phyloP scores from a whole-genome alignment of 2,329 filamentous ascomycete genomes.

The Botrytis aclada region DNA sequence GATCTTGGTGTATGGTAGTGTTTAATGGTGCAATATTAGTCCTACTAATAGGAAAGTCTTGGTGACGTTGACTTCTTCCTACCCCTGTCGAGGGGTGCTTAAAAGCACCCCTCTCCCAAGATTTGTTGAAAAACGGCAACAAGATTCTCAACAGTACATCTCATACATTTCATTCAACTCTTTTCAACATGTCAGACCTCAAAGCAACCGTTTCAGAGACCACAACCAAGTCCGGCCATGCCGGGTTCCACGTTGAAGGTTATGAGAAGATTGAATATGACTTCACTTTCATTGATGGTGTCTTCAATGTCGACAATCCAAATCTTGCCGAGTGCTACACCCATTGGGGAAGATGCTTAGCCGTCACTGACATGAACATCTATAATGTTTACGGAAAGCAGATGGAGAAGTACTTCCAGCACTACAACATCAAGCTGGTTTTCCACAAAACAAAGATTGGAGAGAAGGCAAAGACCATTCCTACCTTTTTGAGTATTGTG shows the following conservation, averaged over 20 bases:
- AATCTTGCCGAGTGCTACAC: conserved; percentile 64
- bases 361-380: conserved; percentile 70
- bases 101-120: background rate
- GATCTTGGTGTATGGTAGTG: conserved; percentile 3
- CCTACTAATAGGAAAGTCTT: conserved; percentile 6
- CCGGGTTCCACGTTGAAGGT: conserved; percentile 66
- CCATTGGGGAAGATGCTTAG: conserved; percentile 62
- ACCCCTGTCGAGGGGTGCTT: background rate
- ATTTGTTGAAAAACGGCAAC: background rate
- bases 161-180: background rate
- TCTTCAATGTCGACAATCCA: conserved; percentile 59
- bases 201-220: conserved; percentile 64
- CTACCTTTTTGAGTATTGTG: conserved; percentile 65
- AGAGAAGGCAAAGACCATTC: conserved; percentile 71
- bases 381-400: conserved; percentile 63
- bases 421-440: conserved; percentile 59
- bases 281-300: conserved; percentile 68
- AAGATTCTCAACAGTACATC: background rate
- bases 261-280: conserved; percentile 76
- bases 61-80: background rate
- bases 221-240: conserved; percentile 39
- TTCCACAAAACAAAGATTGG: conserved; percentile 73
- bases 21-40: conserved; percentile 9
- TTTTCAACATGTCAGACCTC: conserved; percentile 61
- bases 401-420: conserved; percentile 65